Evolutionary conservation across 352 stramenopile species (phyloP), one percentile per base, ranked within the genome.

Genomic region (Globisporangium irregulare): DNA sequence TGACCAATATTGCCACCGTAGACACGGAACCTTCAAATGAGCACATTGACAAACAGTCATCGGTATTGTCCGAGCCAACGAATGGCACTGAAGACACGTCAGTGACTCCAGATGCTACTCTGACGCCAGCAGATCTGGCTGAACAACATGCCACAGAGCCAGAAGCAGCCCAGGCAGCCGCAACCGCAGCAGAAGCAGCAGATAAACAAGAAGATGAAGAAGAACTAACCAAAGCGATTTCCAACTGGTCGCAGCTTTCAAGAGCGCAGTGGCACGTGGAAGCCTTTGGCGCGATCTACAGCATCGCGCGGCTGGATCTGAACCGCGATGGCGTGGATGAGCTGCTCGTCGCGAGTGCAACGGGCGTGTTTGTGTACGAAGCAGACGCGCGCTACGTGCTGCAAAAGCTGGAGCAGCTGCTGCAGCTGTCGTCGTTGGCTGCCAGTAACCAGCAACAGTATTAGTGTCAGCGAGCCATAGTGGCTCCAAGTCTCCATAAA

Each of bases 201-300:
- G 0, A 6, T 51, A 51, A 51, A 12, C 5, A 46, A 25, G 27
- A 38, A 34, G n/a, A 46, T 14, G 56, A 10, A 2, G 20, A 29
- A 27, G 55, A 61, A 25, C 6, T 4, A 24, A 20, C 4, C 14
- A 20, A n/a, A 20, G 36, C 10, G 18, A 10, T 56, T n/a, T 51
- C 32, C 10, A 51, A 4, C 12, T 92, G 84, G 84, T 54, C 69
- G 8, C 64, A 73, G 43, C 34, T 87, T 32, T 36, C 71, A 1
- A 51, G 63, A 7, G 50, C 63, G 1, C 41, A 70, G 9, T 91
- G 81, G 80, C 62, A 82, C 50, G 61, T 94, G 38, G 70, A 89
- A 22, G 80, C 73, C 0, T 91, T 91, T 59, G 86, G 86, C 0
- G 66, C 75, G 38, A 83, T 94, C 69, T 94, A 92, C 75, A 91